Percentiles rank a stretch among this genome's conserved stretches.
These are phyloP conservation scores for Penicillium coffeae DNA, from an alignment of 495 filamentous ascomycete species.

Conservation along the genomic window DNA sequence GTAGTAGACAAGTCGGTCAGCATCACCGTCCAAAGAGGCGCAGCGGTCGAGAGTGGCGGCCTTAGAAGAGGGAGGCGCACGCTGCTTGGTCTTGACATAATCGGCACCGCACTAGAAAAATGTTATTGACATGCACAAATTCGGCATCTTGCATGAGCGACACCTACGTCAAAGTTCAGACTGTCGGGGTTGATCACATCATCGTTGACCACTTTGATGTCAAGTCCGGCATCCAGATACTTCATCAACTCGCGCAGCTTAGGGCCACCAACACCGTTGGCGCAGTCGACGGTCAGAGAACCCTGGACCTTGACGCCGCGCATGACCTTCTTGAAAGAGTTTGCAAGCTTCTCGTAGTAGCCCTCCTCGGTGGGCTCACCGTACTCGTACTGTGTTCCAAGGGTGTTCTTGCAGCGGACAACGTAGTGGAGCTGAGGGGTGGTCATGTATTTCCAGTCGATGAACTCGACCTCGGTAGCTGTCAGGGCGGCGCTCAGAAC, in stretches of 20 bases:
- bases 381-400: constrained; percentile 75
- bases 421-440: constrained; percentile 97
- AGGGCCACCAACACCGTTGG: constrained; percentile 93
- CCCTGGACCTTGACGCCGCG: constrained; percentile 67
- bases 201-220: constrained; percentile 88
- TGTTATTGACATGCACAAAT: constrained; percentile 13
- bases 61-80: constrained; percentile 80
- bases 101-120: constrained; percentile 80
- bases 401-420: constrained; percentile 89
- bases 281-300: constrained; percentile 82
- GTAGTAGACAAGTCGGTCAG: constrained; percentile 94
- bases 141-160: neutral
- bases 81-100: constrained; percentile 94
- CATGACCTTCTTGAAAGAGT: constrained; percentile 78
- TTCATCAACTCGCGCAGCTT: constrained; percentile 87
- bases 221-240: constrained; percentile 65
- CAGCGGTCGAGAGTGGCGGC: constrained; percentile 71
- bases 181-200: constrained; percentile 82
- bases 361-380: constrained; percentile 84
- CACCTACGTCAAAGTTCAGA: constrained; percentile 77
- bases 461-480: constrained; percentile 65
- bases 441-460: constrained; percentile 82
- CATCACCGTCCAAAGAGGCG: constrained; percentile 91
- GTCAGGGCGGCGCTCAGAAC: constrained; percentile 74
- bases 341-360: constrained; percentile 88